Percentiles rank a stretch among this genome's conserved stretches.
Evolutionary conservation across 2,329 filamentous ascomycete species (phyloP).

Genomic region (Ilyonectria sp.): DNA sequence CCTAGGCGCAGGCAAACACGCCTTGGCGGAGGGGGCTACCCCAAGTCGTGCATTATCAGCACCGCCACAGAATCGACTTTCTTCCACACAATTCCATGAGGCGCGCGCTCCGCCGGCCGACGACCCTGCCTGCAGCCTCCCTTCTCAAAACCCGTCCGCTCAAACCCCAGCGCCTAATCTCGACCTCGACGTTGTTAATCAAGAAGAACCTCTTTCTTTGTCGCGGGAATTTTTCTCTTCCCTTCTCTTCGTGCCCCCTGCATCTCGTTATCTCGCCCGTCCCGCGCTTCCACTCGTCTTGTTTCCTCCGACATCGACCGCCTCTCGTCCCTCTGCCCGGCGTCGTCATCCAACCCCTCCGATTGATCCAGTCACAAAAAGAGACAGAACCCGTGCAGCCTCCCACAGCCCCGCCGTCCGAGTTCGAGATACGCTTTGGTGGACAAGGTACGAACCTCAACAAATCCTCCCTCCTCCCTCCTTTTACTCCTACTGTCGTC

Average conservation of each 20-base stretch:
- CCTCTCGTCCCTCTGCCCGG: conserved; percentile 11
- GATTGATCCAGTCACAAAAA: conserved; percentile 38
- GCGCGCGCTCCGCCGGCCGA: conserved; percentile 51
- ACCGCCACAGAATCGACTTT: conserved; percentile 59
- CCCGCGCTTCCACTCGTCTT: neutral
- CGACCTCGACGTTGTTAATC: conserved; percentile 40
- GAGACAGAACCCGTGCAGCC: conserved; percentile 43
- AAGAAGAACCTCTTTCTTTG: conserved; percentile 38
- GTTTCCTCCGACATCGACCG: neutral
- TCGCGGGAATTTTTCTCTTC: conserved; percentile 31
- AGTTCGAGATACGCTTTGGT: conserved; percentile 45
- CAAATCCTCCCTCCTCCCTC: conserved; percentile 2
- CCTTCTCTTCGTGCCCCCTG: conserved; percentile 12
- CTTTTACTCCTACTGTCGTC: neutral
- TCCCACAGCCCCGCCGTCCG: conserved; percentile 46
- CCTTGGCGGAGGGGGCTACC: too few relatives aligned
- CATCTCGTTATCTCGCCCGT: neutral
- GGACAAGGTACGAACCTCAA: conserved; percentile 46
- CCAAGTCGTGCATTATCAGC: conserved; percentile 51
- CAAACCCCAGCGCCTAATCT: conserved; percentile 43
- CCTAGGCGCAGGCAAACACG: neutral
- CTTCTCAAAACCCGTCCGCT: conserved; percentile 49
- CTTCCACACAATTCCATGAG: conserved; percentile 62
- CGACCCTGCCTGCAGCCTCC: conserved; percentile 52
- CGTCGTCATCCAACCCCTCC: conserved; percentile 43